Base-by-base conservation (phyloP, 768 basidiomycete species). In the Russula sp. region DNA sequence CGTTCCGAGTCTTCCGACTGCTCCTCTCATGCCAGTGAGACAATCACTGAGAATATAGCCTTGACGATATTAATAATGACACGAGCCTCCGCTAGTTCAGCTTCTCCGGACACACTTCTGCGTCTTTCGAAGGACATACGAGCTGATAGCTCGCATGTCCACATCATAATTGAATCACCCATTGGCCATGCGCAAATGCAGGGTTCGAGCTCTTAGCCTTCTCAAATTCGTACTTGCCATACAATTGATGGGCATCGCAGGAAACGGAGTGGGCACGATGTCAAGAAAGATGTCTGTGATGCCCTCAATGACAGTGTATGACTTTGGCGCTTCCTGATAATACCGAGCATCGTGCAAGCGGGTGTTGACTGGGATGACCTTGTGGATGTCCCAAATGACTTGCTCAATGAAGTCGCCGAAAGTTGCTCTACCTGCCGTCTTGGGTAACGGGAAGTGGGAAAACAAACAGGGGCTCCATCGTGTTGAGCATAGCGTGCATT, bases 141-240 rank as follows among this genome's bases (percentile, higher is more conserved):
- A 66, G 77, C 80, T 11, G 72, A 86, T 67, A 88, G 88, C 62
- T 74, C 71, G 34, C 69, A 75, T 68, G 59, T 85, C 59, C 80
- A 77, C 67, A 75, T 88, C 20, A 84, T 87, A 64, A 64, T 88
- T 27, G 27, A 3, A 27, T 27, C 27, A 27, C 27, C 27, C 27
- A 27, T 27, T 27, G 27, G 27, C 27, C 27, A 27, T 27, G 27
- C 27, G 93, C 89, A 76, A 98, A 99, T 13, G 86, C 89, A 6
- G 89, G 84, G 76, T 99, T 99, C 55, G 86, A 82, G 59, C 82
- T 86, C 79, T 98, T 98, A 80, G 98, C 97, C 80, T 92, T 96
- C 79, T 99, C 97, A 73, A 99, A 98, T 76, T 98, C 95, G 73
- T 93, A 98, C 75, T 98, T 98, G 13, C 97, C 97, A 71, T 96